Evolutionary conservation across 768 basidiomycete species (phyloP).

Genomic region (Hygrophorus pudorinus): DNA sequence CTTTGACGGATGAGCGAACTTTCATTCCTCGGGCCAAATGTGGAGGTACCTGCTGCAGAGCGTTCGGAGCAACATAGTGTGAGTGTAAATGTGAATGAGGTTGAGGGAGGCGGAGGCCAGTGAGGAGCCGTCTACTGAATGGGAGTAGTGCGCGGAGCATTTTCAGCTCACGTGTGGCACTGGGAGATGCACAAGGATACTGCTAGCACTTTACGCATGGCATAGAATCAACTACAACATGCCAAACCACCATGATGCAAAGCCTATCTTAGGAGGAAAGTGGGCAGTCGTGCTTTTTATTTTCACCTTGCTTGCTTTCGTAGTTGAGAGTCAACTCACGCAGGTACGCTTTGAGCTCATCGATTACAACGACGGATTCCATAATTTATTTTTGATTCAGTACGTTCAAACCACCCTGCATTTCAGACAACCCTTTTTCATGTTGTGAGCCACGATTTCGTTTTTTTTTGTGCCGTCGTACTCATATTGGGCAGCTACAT

Average conservation of each 20-base stretch:
- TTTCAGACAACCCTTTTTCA: constrained; percentile 83
- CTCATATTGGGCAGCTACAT: constrained; percentile 47
- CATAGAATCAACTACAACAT: constrained; percentile 10
- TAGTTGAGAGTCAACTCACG: constrained; percentile 64
- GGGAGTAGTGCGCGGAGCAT: constrained; percentile 63
- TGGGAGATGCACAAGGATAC: too few species aligned
- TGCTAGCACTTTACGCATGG: too few species aligned
- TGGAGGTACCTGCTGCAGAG: constrained; percentile 18
- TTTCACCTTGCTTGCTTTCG: constrained; percentile 58
- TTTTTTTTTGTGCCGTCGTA: background rate
- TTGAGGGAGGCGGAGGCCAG: constrained; percentile 22
- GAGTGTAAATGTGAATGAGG: constrained; percentile 20
- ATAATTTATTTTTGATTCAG: constrained; percentile 25
- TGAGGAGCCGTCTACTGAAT: constrained; percentile 51
- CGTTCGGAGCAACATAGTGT: constrained; percentile 16
- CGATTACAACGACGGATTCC: background rate
- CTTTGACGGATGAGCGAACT: constrained; percentile 88
- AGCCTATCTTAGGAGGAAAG: constrained; percentile 35
- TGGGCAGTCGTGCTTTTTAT: constrained; percentile 47
- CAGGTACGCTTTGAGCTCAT: constrained; percentile 39
- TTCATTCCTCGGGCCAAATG: constrained; percentile 77
- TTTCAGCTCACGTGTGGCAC: constrained; percentile 4
- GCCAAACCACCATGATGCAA: constrained; percentile 14
- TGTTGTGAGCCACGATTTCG: constrained; percentile 50
- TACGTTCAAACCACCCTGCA: constrained; percentile 69